These are phyloP conservation scores for Alternaria consortialis DNA, from an alignment of 2,329 filamentous ascomycete species.

Conservation along the genomic window DNA sequence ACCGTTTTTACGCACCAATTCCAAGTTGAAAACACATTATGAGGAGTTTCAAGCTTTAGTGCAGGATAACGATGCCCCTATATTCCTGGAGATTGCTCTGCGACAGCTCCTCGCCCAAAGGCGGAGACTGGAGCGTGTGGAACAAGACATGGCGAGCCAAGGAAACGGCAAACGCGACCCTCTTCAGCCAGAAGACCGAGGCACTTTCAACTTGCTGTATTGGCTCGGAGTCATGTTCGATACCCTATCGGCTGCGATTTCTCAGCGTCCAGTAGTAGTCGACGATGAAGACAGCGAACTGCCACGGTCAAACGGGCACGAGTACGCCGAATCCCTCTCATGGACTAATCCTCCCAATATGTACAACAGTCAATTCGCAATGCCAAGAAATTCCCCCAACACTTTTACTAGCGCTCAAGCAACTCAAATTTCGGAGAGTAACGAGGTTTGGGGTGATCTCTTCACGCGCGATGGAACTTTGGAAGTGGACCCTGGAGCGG, in stretches of 20 bases:
- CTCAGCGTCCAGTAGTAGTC: conserved; percentile 56
- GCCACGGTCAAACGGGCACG: conserved; percentile 14
- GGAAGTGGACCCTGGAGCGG: conserved; percentile 6
- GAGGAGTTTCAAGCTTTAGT: conserved; percentile 11
- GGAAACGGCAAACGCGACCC: conserved; percentile 21
- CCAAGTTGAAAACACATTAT: background rate
- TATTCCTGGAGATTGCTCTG: conserved; percentile 14
- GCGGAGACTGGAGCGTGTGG: conserved; percentile 12
- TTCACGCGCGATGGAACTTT: conserved; percentile 7
- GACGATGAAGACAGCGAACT: conserved; percentile 58
- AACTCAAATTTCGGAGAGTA: conserved; percentile 53
- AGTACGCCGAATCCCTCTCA: background rate
- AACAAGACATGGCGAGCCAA: conserved; percentile 17
- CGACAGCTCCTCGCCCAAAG: conserved; percentile 17
- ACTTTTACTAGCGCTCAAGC: background rate
- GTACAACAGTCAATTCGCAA: conserved; percentile 18
- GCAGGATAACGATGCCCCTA: conserved; percentile 13
- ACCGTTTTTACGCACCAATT: background rate
- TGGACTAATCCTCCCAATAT: background rate
- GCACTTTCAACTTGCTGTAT: conserved; percentile 64
- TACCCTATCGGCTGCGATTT: conserved; percentile 65
- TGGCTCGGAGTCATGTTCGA: conserved; percentile 70
- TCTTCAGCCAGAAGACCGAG: conserved; percentile 47
- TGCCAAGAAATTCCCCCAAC: background rate
- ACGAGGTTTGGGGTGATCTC: conserved; percentile 15